Evolutionary conservation across 2,329 filamentous ascomycete genomes (phyloP).

Genomic region (Epichloe sibirici): DNA sequence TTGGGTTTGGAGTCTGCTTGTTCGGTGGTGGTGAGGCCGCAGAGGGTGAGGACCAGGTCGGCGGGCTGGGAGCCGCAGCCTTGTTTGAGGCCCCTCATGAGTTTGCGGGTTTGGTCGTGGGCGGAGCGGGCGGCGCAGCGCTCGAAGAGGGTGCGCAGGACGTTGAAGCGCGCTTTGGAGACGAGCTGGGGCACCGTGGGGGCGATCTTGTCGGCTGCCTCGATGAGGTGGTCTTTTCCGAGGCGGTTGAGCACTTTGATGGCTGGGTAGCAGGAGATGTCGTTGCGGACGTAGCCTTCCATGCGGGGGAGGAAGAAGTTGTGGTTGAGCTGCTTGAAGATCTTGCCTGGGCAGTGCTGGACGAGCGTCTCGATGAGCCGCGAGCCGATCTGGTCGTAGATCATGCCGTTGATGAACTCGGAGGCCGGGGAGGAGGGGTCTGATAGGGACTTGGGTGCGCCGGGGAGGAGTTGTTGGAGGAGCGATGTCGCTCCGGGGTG

Average conservation of each 20-base stretch:
- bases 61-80: constrained; percentile 36
- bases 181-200: constrained; percentile 64
- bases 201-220: constrained; percentile 57
- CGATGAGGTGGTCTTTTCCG: constrained; percentile 71
- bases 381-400: constrained; percentile 86
- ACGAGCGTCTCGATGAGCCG: constrained; percentile 81
- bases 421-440: constrained; percentile 62
- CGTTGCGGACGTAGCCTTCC: constrained; percentile 71
- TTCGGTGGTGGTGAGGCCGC: constrained; percentile 24
- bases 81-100: constrained; percentile 35
- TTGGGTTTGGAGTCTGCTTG: constrained; percentile 15
- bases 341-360: constrained; percentile 66
- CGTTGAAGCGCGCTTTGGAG: constrained; percentile 61
- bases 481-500: constrained; percentile 34
- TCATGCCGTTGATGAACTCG: constrained; percentile 69
- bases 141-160: constrained; percentile 74
- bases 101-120: constrained; percentile 35
- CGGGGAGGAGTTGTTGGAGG: constrained; percentile 66
- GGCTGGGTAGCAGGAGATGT: constrained; percentile 79
- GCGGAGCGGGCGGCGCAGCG: constrained; percentile 60
- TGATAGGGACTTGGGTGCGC: constrained; percentile 55
- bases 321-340: constrained; percentile 80
- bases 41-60: constrained; percentile 37
- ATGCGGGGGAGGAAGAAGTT: constrained; percentile 72
- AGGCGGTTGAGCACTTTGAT: constrained; percentile 72